Evolutionary conservation across 441 rosid species (phyloP).

Genomic region (Lepidium campestre): DNA sequence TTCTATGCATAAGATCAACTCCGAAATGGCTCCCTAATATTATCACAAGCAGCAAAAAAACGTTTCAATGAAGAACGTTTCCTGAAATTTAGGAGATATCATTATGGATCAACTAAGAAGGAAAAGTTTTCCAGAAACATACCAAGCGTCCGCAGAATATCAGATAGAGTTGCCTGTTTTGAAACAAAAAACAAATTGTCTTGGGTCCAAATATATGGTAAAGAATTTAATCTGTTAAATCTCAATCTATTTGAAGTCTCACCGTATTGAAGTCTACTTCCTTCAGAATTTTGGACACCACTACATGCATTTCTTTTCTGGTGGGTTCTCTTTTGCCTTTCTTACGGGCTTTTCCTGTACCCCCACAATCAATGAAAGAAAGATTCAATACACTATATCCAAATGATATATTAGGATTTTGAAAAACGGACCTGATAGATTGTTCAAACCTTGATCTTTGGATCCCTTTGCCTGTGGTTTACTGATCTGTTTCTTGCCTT

Average conservation of each 20-base stretch:
- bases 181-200: neutral
- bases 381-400: neutral
- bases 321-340: constrained; percentile 65
- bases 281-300: constrained; percentile 75
- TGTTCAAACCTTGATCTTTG: constrained; percentile 57
- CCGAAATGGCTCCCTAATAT: constrained; percentile 68
- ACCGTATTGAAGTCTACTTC: constrained; percentile 97
- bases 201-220: neutral
- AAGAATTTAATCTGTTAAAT: neutral
- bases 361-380: constrained; percentile 20
- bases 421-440: neutral
- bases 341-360: constrained; percentile 51
- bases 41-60: neutral
- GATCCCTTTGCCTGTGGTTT: constrained; percentile 45
- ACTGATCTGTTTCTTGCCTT: constrained; percentile 49
- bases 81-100: neutral
- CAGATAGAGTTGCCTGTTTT: constrained; percentile 86
- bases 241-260: constrained; percentile 22
- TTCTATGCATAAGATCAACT: constrained; percentile 75
- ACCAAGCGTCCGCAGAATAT: constrained; percentile 86
- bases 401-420: neutral
- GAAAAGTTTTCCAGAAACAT: constrained; percentile 8
- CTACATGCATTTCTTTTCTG: constrained; percentile 74
- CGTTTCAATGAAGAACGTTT: neutral
- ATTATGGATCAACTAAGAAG: neutral